These are phyloP conservation scores for Berkeleyomyces basicola DNA, from an alignment of 2,329 filamentous ascomycete genomes.

Conservation along the genomic window DNA sequence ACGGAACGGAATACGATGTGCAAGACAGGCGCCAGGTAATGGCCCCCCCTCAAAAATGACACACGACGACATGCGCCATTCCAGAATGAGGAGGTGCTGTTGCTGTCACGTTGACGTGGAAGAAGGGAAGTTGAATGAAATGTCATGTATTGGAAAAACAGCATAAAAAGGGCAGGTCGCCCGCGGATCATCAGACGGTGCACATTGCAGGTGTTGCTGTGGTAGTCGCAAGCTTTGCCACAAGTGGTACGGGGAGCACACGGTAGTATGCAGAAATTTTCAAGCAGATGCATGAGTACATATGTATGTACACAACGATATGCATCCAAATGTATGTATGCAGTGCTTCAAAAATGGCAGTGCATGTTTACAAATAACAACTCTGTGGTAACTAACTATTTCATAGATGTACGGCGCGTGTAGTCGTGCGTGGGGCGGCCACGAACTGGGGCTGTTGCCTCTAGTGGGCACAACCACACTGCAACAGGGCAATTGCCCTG, in stretches of 20 bases:
- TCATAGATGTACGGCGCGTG: neutral
- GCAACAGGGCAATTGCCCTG: neutral
- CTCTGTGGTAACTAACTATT: too few relatives aligned
- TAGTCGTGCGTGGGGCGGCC: neutral
- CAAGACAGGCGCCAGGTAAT: neutral
- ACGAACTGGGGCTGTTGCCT: neutral
- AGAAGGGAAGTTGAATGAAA: neutral
- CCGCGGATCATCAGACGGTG: neutral
- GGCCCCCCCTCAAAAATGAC: too few relatives aligned
- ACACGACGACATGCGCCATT: neutral
- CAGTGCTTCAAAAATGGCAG: neutral
- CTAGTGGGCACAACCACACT: neutral
- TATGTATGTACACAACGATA: too few relatives aligned
- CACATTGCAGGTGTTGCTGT: neutral
- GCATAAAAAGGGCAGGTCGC: neutral
- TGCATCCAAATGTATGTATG: too few relatives aligned
- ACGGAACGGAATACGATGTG: neutral
- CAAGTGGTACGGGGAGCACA: too few relatives aligned
- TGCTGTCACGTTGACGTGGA: neutral
- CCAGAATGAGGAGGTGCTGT: neutral
- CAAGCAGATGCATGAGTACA: too few relatives aligned
- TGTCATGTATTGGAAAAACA: neutral
- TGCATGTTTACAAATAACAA: too few relatives aligned
- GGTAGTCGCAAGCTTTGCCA: neutral
- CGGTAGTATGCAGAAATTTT: too few relatives aligned